These are phyloP conservation scores for Gossypium schwendimanii DNA, from an alignment of 441 rosid species.

Conservation along the genomic window DNA sequence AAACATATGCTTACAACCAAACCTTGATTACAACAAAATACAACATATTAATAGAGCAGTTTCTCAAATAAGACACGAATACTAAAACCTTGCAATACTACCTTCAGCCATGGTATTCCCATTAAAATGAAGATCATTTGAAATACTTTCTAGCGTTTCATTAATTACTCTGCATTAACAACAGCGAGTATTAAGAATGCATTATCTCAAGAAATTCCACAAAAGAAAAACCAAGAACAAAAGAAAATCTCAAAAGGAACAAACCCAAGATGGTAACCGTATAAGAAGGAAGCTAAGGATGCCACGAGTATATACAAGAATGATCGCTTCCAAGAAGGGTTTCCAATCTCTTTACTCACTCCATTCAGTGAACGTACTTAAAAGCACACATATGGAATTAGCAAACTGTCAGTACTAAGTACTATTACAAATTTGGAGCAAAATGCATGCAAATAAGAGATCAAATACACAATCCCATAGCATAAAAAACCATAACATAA, in stretches of 20 bases:
- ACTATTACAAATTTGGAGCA: not conserved
- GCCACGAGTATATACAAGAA: slow-evolving; percentile 64
- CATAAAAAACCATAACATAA: not conserved
- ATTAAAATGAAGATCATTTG: slow-evolving; percentile 58
- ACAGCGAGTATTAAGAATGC: slow-evolving; percentile 7
- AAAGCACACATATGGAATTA: slow-evolving; percentile 11
- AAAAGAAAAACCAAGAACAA: not conserved
- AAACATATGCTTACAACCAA: slow-evolving; percentile 89
- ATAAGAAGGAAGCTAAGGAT: slow-evolving; percentile 48
- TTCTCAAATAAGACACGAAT: slow-evolving; percentile 7
- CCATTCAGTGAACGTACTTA: slow-evolving; percentile 47
- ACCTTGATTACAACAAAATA: slow-evolving; percentile 46
- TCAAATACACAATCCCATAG: not conserved
- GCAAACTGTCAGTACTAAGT: slow-evolving; percentile 19
- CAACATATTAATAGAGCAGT: slow-evolving; percentile 13
- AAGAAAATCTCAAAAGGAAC: slow-evolving; percentile 13
- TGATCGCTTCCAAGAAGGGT: slow-evolving; percentile 61
- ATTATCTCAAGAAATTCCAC: not conserved
- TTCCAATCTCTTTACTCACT: slow-evolving; percentile 52
- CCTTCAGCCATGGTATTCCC: slow-evolving; percentile 70
- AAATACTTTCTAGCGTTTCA: slow-evolving; percentile 67
- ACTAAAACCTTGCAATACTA: slow-evolving; percentile 10
- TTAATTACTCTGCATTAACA: slow-evolving; percentile 54
- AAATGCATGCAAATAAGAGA: not conserved
- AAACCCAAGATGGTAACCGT: slow-evolving; percentile 73